A percentile compares a stretch with the other conserved stretches of the same genome.
These are phyloP conservation scores for Arachis hypogaea DNA, from an alignment of 306 rosid species.

Conservation along the genomic window DNA sequence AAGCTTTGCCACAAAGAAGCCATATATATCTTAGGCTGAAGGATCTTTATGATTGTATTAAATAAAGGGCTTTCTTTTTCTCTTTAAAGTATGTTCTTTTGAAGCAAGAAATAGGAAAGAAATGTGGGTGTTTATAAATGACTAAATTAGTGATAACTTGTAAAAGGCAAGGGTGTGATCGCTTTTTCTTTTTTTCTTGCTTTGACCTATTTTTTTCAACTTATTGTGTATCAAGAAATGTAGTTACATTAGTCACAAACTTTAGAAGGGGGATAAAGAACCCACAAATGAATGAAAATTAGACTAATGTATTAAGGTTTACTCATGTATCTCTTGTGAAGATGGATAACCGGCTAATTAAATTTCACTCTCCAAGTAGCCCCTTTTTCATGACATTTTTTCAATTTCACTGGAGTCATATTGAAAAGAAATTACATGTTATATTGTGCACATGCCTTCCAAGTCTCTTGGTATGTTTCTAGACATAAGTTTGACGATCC, in stretches of 20 bases:
- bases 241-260: slow-evolving; percentile 36
- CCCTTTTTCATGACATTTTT: too few relatives aligned
- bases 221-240: slow-evolving; percentile 23
- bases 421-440: too few relatives aligned
- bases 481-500: too few relatives aligned
- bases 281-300: not conserved
- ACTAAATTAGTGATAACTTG: slow-evolving; percentile 9
- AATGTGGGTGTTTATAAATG: slow-evolving; percentile 17
- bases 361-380: too few relatives aligned
- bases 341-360: not conserved
- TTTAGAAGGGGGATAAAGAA: slow-evolving; percentile 34
- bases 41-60: slow-evolving; percentile 47
- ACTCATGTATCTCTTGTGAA: slow-evolving; percentile 22
- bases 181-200: slow-evolving; percentile 25
- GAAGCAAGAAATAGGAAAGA: not conserved
- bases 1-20: slow-evolving; percentile 8
- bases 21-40: slow-evolving; percentile 5
- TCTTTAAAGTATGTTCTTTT: too few relatives aligned
- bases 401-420: too few relatives aligned
- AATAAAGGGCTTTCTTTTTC: slow-evolving; percentile 2
- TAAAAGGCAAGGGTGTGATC: slow-evolving; percentile 32
- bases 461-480: too few relatives aligned
- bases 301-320: too few relatives aligned
- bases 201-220: not conserved
- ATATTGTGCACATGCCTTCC: too few relatives aligned